Evolutionary conservation across 345 rosid genomes (phyloP), one percentile per base, ranked within the genome.

Genomic region (Populus alba): DNA sequence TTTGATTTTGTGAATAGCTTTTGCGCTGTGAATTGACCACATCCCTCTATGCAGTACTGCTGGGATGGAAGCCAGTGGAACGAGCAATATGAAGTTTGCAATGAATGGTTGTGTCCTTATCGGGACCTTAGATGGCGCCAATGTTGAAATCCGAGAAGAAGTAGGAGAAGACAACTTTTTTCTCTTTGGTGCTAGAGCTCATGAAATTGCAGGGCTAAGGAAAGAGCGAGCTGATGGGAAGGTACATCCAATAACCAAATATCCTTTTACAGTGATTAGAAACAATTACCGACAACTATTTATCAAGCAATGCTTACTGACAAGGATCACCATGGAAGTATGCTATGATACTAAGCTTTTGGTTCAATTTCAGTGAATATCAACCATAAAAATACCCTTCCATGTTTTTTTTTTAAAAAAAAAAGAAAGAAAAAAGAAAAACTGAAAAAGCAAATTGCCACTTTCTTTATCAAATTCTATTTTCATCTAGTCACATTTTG

Each of bases 61-160:
- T 74, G 97, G 97, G n/a, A 93, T 93, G 97, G 97, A 93, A 81
- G 97, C 97, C 33, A 93, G 97, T 82, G 97, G 97, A 84, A 93
- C 97, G 71, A 91, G 97, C 86, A 93, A 93, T 85, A 93, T 93
- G 97, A 93, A 93, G 87, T 93, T 93, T 80, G 81, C 95, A 10
- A 92, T 93, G 97, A 93, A 93, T 75, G 94, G 95, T 51, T 91
- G 97, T 77, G 72, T 91, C 75, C 83, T 87, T 72, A 93, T 93
- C 55, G 97, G 97, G 68, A 93, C 97, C 25, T 83, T 93, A 81
- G 97, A 93, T 81, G 95, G 97, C 22, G 95, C 97, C 20, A 93
- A 93, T 66, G 97, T 93, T 15, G 97, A 93, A 82, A 93, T 93
- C 75, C 80, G 91, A 67, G 82, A 90, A 85, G 97, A 93, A 82